phyloP scores from a whole-genome alignment of 129 eudicot species.

The Centrapalus pauciflorus region DNA sequence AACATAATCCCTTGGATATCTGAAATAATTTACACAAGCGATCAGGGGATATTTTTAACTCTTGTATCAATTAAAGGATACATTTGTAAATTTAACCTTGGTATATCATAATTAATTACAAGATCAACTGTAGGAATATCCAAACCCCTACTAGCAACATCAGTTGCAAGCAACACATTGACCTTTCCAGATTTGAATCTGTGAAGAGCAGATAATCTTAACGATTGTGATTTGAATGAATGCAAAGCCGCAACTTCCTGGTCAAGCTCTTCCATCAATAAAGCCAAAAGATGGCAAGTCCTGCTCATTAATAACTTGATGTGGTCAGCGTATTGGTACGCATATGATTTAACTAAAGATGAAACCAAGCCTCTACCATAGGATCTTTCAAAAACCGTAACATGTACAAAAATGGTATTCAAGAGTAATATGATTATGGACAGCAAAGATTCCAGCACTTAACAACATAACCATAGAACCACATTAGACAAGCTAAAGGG shows the following conservation, averaged over 20 bases:
- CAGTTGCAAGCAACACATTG: constrained; percentile 72
- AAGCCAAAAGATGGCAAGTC: constrained; percentile 60
- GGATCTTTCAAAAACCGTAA: not conserved
- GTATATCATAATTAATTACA: constrained; percentile 82
- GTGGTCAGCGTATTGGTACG: not conserved
- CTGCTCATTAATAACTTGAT: constrained; percentile 29
- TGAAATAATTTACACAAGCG: constrained; percentile 12
- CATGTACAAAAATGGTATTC: not conserved
- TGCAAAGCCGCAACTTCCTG: constrained; percentile 73
- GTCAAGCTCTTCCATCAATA: constrained; percentile 76
- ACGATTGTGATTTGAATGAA: constrained; percentile 72
- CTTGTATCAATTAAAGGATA: not conserved
- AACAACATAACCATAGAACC: not conserved
- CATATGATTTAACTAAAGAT: not conserved
- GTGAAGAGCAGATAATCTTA: constrained; percentile 77
- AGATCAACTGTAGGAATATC: constrained; percentile 96
- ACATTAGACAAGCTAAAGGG: too few species aligned
- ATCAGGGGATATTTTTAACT: not conserved
- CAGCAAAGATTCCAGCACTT: too few species aligned
- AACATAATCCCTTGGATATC: constrained; percentile 77
- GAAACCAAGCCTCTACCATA: not conserved
- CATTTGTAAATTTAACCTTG: constrained; percentile 45
- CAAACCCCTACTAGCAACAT: constrained; percentile 86
- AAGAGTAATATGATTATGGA: too few species aligned
- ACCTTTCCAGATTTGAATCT: constrained; percentile 83